Base-by-base conservation (phyloP, 2,329 filamentous ascomycete genomes). In the Xylariaceae sp. region DNA sequence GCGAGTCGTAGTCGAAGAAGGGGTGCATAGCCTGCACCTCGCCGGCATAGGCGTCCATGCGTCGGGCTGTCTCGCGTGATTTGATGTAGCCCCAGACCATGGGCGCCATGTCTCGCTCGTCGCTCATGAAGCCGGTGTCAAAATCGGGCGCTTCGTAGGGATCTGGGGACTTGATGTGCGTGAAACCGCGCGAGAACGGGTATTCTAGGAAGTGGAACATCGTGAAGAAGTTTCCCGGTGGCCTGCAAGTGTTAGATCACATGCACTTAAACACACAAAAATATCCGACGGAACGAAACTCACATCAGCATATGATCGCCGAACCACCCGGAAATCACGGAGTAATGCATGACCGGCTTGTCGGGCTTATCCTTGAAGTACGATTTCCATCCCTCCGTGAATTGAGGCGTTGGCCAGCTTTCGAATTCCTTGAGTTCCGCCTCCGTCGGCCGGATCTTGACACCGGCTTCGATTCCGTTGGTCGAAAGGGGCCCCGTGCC, bases 51-150 rank as follows among this genome's bases (percentile, higher is more conserved):
- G 88, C 85, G 30, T 87, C 82, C 88, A 91, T 91, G 64, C 88
- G 84, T 2, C 89, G 82, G 1, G 89, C 89, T 2, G 88, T 92
- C 79, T 91, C 88, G 59, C 88, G 86, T 1, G 86, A 89, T 76
- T 91, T 91, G 78, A 91, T 89, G 74, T 92, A 92, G 3, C 86
- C 86, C 88, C 89, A 92, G 4, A 92, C 88, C 86, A 89, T 90
- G 7, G 89, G 88, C 0, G 86, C 88, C 88, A 92, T 92, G 69
- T 92, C 89, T 23, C 89, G 81, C 74, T 90, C 87, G 74, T 92
- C 89, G 68, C 90, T 92, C 88, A 92, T 91, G 78, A 92, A 92
- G 18, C 88, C 88, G 1, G 87, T 83, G 71, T 92, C 89, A 67
- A 92, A 92, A 75, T 92, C 89, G 0, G 88, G 88, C 11, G 79